Base-by-base conservation (phyloP, 1,284 basidiomycete species). In the Ceratobasidium sp. region DNA sequence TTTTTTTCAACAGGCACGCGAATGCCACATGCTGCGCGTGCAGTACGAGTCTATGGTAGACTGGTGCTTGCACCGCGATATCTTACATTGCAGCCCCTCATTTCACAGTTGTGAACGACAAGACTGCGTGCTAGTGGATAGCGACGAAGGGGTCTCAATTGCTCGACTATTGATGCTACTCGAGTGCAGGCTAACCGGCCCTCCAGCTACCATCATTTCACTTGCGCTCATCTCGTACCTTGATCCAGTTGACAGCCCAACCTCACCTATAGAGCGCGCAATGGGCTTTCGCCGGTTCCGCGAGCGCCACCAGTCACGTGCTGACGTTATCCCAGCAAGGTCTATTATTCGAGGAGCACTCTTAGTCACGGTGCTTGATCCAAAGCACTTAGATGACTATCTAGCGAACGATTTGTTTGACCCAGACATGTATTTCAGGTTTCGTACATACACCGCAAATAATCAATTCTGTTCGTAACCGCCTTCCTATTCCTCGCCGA, bases 321-420 rank as follows among this genome's bases (percentile, higher is more conserved):
- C 61, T 42, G 33, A 42, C 1, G 13, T 63, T 12, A 63, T 63
- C 15, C 39, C 61, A 9, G 33, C 18, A 18, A 39, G 61, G 9
- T 63, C 61, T 1, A 42, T 63, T 15, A 63, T 63, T 6, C 61
- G 61, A 0, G 39, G 61, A 2, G 33, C 33, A 12, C 39, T 63
- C 20, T 63, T 42, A 15, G 61, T 63, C 33, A 13, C 61, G 2
- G 12, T 40, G 33, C 61, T 63, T 42, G 61, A 63, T 40, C 13
- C 28, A 4, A 42, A 42, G 9, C 6, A 42, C 18, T 10, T 10
- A 63, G 39, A 20, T 2, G 33, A 63, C 39, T 40, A 40, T 42
- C 42, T 63, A 42, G 61, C 61, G 20, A 63, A 63, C 39, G 33
- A 63, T 42, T 3, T 63, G 20, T 39, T 63, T 40, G 61, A 63